phyloP scores from a whole-genome alignment of 768 basidiomycete genomes.

The Tylopilus vinaceipallidus region DNA sequence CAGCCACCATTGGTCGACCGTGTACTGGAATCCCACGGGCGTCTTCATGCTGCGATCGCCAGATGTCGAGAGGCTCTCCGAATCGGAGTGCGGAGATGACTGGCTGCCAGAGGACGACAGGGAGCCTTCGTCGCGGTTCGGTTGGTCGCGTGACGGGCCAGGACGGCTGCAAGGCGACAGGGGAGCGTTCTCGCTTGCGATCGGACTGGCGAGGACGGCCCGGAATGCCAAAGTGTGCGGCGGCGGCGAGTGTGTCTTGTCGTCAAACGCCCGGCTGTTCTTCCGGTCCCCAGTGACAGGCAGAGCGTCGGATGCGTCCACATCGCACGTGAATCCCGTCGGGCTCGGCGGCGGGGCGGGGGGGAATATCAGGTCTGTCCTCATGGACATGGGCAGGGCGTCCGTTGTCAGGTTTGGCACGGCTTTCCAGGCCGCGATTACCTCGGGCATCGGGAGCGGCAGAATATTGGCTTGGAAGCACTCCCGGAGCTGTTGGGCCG shows the following conservation, averaged over 20 bases:
- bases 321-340: background rate
- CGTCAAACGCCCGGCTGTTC: constrained; percentile 2
- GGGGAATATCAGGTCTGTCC: background rate
- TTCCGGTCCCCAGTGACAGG: background rate
- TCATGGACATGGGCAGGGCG: constrained; percentile 8
- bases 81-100: constrained; percentile 9
- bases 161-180: background rate
- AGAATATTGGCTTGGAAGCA: constrained; percentile 15
- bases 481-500: constrained; percentile 14
- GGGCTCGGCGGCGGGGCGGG: constrained; percentile 25
- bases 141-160: background rate
- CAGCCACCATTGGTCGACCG: constrained; percentile 18
- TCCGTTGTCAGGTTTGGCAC: constrained; percentile 25
- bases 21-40: constrained; percentile 11
- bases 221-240: too few species aligned
- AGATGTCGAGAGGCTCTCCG: constrained; percentile 13
- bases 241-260: background rate
- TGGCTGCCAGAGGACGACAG: background rate
- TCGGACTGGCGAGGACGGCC: background rate
- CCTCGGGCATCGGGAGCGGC: constrained; percentile 15
- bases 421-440: constrained; percentile 23
- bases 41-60: background rate
- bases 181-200: background rate
- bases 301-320: constrained; percentile 1
- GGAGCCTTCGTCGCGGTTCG: background rate